Percentiles rank a stretch among this genome's conserved stretches.
Conservation (phyloP, 2,329 filamentous ascomycete species). For the Emericellopsis atlantica region DNA sequence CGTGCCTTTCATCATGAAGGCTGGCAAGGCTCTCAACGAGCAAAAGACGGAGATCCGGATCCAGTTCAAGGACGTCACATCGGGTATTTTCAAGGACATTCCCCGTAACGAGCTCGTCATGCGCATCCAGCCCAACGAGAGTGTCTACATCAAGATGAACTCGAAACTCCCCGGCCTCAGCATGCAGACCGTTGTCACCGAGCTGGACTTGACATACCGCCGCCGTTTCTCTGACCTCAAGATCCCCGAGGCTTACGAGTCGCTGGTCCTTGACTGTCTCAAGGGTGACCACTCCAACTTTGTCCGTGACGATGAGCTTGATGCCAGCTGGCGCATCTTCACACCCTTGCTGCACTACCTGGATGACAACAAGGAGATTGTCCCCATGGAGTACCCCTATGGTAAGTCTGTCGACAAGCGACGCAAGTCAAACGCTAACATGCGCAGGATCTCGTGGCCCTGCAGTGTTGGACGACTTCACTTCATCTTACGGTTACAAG, state of each 20-base stretch:
- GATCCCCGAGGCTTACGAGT: constrained; percentile 98
- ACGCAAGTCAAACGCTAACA: background rate
- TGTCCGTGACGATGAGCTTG: constrained; percentile 89
- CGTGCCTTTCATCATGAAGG: constrained; percentile 98
- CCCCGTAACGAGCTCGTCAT: constrained; percentile 98
- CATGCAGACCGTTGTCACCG: constrained; percentile 98
- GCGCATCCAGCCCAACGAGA: constrained; percentile 98
- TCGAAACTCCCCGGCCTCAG: constrained; percentile 95
- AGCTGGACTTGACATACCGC: constrained; percentile 95
- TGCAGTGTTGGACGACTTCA: constrained; percentile 94
- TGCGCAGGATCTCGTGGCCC: constrained; percentile 81
- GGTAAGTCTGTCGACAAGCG: constrained; percentile 44
- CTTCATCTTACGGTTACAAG: constrained; percentile 95
- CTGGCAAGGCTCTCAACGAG: constrained; percentile 96
- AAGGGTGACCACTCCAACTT: constrained; percentile 99
- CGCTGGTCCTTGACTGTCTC: constrained; percentile 87
- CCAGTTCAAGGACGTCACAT: constrained; percentile 98
- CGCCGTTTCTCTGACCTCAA: constrained; percentile 98
- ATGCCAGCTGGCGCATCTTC: constrained; percentile 98
- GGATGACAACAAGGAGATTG: constrained; percentile 98
- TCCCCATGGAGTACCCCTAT: constrained; percentile 99
- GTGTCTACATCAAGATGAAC: constrained; percentile 99
- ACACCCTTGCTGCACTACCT: constrained; percentile 95
- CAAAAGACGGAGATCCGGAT: constrained; percentile 99
- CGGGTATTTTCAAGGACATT: constrained; percentile 99